Evolutionary conservation across 495 filamentous ascomycete genomes (phyloP).

Genomic region (Annulohypoxylon bovei): DNA sequence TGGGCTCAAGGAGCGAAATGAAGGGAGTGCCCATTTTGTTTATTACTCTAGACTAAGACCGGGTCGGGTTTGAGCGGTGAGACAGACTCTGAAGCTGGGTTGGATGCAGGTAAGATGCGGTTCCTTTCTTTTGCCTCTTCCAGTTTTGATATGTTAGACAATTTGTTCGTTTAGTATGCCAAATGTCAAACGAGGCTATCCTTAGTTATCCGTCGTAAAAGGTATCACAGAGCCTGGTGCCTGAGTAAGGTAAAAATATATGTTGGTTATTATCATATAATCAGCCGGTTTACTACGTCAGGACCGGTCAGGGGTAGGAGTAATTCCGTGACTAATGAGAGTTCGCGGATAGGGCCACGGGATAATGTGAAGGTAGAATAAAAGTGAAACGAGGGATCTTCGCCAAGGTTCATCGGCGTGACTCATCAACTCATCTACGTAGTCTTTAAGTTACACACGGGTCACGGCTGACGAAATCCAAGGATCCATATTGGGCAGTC

Average conservation of each 20-base stretch:
- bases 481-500: conserved; percentile 1
- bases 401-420: conserved; percentile 1
- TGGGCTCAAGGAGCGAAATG: conserved; percentile 60
- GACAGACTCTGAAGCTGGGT: background rate
- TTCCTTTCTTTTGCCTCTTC: background rate
- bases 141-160: background rate
- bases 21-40: conserved; percentile 54
- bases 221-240: background rate
- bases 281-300: background rate
- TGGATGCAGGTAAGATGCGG: background rate
- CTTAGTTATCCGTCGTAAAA: background rate
- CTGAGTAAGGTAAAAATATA: background rate
- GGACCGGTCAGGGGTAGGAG: background rate
- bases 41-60: background rate
- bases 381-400: conserved; percentile 22
- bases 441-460: conserved; percentile 10
- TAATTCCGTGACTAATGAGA: conserved; percentile 15
- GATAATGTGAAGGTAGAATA: background rate
- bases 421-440: conserved; percentile 8
- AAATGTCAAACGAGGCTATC: background rate
- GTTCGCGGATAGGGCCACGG: background rate
- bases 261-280: background rate
- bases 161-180: too few relatives aligned
- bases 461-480: conserved; percentile 2
- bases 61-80: background rate